Evolutionary conservation across 2,329 filamentous ascomycete genomes (phyloP).

Genomic region (Rhynchosporium agropyri): DNA sequence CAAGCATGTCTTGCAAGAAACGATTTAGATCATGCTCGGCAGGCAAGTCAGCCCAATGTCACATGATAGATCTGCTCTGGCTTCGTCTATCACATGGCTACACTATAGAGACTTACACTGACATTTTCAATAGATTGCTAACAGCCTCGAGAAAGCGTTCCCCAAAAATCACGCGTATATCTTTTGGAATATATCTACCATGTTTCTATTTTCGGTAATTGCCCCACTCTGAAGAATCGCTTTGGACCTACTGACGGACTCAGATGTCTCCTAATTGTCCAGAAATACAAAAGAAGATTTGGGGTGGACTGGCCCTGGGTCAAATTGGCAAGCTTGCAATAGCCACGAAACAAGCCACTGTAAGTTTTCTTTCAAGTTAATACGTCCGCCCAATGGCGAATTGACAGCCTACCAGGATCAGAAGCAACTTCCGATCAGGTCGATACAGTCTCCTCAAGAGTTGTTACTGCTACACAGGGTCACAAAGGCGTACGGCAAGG

Average conservation of each 20-base stretch:
- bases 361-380: conserved; percentile 27
- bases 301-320: conserved; percentile 37
- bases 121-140: conserved; percentile 38
- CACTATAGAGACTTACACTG: neutral
- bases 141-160: conserved; percentile 42
- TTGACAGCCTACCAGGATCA: conserved; percentile 29
- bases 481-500: conserved; percentile 33
- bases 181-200: conserved; percentile 42
- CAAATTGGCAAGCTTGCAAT: conserved; percentile 41
- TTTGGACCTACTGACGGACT: conserved; percentile 21
- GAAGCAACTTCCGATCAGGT: conserved; percentile 37
- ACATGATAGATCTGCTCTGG: neutral
- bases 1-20: conserved; percentile 39
- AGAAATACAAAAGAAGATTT: conserved; percentile 38
- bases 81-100: neutral
- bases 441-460: conserved; percentile 43
- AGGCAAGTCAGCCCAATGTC: conserved; percentile 31
- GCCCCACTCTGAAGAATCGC: neutral
- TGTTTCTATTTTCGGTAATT: conserved; percentile 41
- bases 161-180: conserved; percentile 40
- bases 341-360: conserved; percentile 38
- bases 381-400: conserved; percentile 4
- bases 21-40: conserved; percentile 42
- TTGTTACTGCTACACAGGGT: conserved; percentile 41
- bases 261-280: conserved; percentile 36